Evolutionary conservation across 768 basidiomycete species (phyloP), one percentile per base, ranked within the genome.

Genomic region (Mycena vitilis): DNA sequence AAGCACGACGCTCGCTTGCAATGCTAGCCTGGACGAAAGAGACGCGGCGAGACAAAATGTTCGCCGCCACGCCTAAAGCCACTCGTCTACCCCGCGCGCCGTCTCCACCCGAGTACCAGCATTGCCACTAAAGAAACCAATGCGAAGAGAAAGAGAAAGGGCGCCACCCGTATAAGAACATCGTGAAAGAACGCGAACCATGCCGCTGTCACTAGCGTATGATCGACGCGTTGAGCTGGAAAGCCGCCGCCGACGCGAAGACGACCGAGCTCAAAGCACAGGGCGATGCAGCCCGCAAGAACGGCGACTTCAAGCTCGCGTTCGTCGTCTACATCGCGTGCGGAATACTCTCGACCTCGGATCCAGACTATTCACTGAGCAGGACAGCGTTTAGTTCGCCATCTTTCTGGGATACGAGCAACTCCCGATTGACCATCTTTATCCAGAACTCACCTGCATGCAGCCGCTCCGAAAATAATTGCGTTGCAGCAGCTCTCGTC

Each of bases 301-400:
- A 55, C 15, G 70, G 70, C 22, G 66, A 71, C 58, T 64, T 54
- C 66, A 68, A 71, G 66, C 54, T 40, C 34, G 70, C 70, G 2
- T 68, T 47, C 37, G 20, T 60, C 16, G 20, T 71, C 37, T 68
- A 68, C 65, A 68, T 40, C 23, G 62, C 52, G 7, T 71, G 70
- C 52, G 45, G 13, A 8, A 1, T 36, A 8, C 23, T 64, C 25
- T 68, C 61, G 16, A 18, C 8, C 18, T 36, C 48, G 9, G 61
- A 71, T 44, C 65, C 70, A 22, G 25, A 65, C 12, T 68, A 67
- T 51, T n/a, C 54, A 20, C 30, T 68, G 57, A 71, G 68, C 62
- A 62, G 70, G 44, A 61, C 60, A 7, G 62, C 55, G 16, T 20
- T 71, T 36, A 64, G 66, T 71, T 56, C 25, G 23, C 23, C 10